Evolutionary conservation across 371 early-diverging fungal species (phyloP).

Genomic region (Syncephalastrum sp.): DNA sequence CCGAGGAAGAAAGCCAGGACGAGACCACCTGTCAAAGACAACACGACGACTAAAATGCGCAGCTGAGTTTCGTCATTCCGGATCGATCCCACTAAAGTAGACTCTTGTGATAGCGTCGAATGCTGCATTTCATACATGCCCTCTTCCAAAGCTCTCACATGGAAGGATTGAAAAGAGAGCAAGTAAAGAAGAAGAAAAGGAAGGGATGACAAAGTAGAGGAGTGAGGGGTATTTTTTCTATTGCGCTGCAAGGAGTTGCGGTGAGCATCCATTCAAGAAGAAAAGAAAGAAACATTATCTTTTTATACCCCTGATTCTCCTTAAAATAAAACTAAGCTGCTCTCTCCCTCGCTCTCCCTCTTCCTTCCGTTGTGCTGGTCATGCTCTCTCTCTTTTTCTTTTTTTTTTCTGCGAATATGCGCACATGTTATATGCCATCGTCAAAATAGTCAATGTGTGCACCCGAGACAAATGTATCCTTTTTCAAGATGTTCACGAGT

Average conservation of each 20-base stretch:
- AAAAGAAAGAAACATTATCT: conserved; percentile 3
- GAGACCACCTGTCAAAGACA: conserved; percentile 23
- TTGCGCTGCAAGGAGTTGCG: neutral
- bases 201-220: conserved; percentile 3
- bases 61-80: conserved; percentile 22
- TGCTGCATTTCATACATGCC: neutral
- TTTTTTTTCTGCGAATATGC: conserved; percentile 4
- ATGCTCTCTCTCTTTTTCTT: neutral
- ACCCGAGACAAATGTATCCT: conserved; percentile 66
- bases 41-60: conserved; percentile 19
- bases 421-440: conserved; percentile 13
- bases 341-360: neutral
- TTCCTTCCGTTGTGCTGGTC: conserved; percentile 1
- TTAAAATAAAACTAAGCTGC: neutral
- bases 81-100: conserved; percentile 8
- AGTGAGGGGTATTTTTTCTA: neutral
- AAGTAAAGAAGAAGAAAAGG: conserved; percentile 7
- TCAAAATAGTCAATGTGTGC: conserved; percentile 87
- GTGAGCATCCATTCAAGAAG: conserved; percentile 1
- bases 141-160: conserved; percentile 1
- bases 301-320: conserved; percentile 3
- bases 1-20: conserved; percentile 22
- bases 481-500: conserved; percentile 53
- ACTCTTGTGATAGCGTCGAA: neutral
- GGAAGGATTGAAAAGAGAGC: neutral